Evolutionary conservation across 768 basidiomycete genomes (phyloP).

Genomic region (Tylopilus felleus): DNA sequence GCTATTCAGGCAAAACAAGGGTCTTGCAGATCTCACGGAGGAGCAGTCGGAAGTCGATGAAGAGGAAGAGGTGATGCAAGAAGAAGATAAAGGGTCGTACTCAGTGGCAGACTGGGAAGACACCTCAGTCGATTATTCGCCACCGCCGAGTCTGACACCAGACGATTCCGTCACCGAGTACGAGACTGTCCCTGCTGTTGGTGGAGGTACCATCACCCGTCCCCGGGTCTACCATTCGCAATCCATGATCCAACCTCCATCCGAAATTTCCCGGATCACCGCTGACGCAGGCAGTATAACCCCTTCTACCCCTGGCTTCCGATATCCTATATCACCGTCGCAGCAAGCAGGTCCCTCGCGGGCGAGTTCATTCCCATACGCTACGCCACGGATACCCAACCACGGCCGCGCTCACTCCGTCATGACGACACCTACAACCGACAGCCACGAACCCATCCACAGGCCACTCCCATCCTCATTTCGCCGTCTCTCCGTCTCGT

Average conservation of each 20-base stretch:
- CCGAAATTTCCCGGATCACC: constrained; percentile 15
- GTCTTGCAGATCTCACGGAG: constrained; percentile 79
- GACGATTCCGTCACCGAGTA: constrained; percentile 58
- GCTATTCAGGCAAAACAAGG: constrained; percentile 64
- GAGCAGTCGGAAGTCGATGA: constrained; percentile 45
- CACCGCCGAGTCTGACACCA: constrained; percentile 42
- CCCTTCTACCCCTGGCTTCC: not conserved
- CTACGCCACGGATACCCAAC: constrained; percentile 24
- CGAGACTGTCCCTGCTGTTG: constrained; percentile 88
- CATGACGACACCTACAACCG: constrained; percentile 43
- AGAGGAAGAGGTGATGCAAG: constrained; percentile 31
- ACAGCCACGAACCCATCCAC: constrained; percentile 17
- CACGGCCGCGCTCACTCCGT: constrained; percentile 43
- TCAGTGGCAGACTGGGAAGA: constrained; percentile 74
- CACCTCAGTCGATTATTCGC: constrained; percentile 43
- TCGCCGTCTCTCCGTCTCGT: constrained; percentile 36
- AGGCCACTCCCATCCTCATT: constrained; percentile 14
- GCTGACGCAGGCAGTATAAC: constrained; percentile 57
- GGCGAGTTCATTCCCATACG: constrained; percentile 4
- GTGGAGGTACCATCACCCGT: constrained; percentile 82
- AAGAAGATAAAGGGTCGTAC: constrained; percentile 41
- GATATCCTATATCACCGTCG: constrained; percentile 4
- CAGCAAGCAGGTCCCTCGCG: constrained; percentile 32
- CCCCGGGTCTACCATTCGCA: constrained; percentile 86
- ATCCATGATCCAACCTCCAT: constrained; percentile 59